These are phyloP conservation scores for Solanum piurae DNA, from an alignment of 257 asterid species.

Conservation along the genomic window DNA sequence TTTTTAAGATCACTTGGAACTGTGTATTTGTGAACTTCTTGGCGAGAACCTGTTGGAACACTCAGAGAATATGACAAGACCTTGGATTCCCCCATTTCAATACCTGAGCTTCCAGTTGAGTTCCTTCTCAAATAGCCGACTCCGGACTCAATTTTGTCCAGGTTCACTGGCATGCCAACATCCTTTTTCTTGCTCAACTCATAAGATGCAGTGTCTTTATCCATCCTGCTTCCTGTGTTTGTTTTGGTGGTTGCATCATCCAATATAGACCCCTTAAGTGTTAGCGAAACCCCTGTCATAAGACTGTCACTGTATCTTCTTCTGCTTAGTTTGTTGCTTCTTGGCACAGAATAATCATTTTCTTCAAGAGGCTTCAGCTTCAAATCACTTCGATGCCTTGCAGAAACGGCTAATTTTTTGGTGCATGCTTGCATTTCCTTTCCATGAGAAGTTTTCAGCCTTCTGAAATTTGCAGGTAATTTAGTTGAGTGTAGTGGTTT, in stretches of 20 bases:
- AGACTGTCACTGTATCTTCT: neutral
- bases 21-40: neutral
- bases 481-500: neutral
- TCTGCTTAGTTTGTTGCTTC: neutral
- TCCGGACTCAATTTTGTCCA: neutral
- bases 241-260: neutral
- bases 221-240: neutral
- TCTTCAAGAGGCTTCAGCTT: neutral
- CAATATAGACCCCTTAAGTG: neutral
- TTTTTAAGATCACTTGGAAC: neutral
- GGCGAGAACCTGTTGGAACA: slow-evolving; percentile 20
- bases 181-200: neutral
- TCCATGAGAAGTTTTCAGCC: neutral
- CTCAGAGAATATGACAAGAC: slow-evolving; percentile 9
- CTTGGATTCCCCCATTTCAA: neutral
- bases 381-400: neutral
- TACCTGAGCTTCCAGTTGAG: slow-evolving; percentile 5
- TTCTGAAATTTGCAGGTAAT: neutral
- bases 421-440: neutral
- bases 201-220: neutral
- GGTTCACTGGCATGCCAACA: neutral
- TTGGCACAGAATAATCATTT: neutral
- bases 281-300: neutral
- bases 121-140: slow-evolving; percentile 1
- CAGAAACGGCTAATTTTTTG: neutral